These are phyloP conservation scores for Imleria badia DNA, from an alignment of 768 basidiomycete species.

Conservation along the genomic window DNA sequence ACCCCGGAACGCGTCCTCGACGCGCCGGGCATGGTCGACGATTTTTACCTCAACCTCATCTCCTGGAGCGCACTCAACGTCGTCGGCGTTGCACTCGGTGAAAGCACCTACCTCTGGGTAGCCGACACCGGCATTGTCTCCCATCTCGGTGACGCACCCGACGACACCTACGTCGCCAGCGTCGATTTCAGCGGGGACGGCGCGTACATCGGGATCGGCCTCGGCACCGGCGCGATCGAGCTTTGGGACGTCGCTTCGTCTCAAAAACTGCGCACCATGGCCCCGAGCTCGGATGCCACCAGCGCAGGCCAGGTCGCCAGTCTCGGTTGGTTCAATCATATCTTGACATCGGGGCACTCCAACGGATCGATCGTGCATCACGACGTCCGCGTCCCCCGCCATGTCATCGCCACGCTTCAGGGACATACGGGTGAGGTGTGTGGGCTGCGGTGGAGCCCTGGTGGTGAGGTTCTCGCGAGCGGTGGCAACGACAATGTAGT, in stretches of 20 bases:
- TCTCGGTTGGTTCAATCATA: conserved; percentile 84
- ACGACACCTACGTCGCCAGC: conserved; percentile 72
- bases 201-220: conserved; percentile 77
- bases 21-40: conserved; percentile 89
- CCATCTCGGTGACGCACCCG: conserved; percentile 72
- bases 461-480: conserved; percentile 88
- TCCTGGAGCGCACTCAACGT: conserved; percentile 86
- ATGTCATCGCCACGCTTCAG: conserved; percentile 86
- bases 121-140: conserved; percentile 87
- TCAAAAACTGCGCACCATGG: conserved; percentile 88
- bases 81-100: conserved; percentile 87
- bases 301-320: conserved; percentile 68
- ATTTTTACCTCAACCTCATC: conserved; percentile 95
- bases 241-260: conserved; percentile 89
- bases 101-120: conserved; percentile 90
- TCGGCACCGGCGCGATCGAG: conserved; percentile 83
- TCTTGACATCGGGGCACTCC: conserved; percentile 84
- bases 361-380: conserved; percentile 97
- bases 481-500: conserved; percentile 99
- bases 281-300: conserved; percentile 31
- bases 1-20: conserved; percentile 93
- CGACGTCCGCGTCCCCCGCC: conserved; percentile 83
- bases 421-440: conserved; percentile 95
- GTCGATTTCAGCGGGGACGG: conserved; percentile 82
- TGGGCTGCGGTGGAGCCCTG: conserved; percentile 84